Evolutionary conservation across 371 early-diverging fungal genomes (phyloP), one percentile per base, ranked within the genome.

Genomic region (Cokeromyces recurvatus): DNA sequence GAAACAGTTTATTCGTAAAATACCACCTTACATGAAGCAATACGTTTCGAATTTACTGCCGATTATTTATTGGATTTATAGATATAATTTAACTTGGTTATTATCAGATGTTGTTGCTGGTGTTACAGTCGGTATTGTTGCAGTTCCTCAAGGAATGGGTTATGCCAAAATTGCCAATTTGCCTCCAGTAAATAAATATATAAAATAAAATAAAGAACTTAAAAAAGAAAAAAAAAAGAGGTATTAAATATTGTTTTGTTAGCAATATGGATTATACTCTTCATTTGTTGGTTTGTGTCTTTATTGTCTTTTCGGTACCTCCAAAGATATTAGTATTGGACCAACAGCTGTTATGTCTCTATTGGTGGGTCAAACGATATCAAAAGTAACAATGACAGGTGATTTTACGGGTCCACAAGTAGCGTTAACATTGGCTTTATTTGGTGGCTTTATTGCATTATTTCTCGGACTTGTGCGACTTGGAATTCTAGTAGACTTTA

Each of bases 241-340:
- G 5, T 9, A 4, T 34, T 19, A 14, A 24, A 37, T 21, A 43
- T 9, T 10, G 4, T 12, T 35, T 11, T 39, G 7, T 19, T 51
- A 68, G 68, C 50, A 64, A 64, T 90, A 85, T 62, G 95, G 95
- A 0, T 69, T 95, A 10, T 95, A 95, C 68, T 84, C 63, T 43
- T 48, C 60, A 2, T 65, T 69, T 53, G 48, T 62, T 9, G 69
- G 69, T 7, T 36, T 62, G 9, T 58, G 62, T 14, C 23, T 69
- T 2, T 69, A 94, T 60, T 76, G 71, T 38, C 59, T 90, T 19
- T 84, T 91, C 60, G 90, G 85, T 16, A 90, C 92, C 1, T 84
- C 89, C n/a, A 87, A 89, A 55, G 92, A 91, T 57, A 86, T 90
- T 17, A 87, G 87, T 7, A 85, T 92, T 34, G 92, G 95, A 4